Evolutionary conservation across 2,329 filamentous ascomycete species (phyloP), one percentile per base, ranked within the genome.

Genomic region (Waltergamsia citrina): DNA sequence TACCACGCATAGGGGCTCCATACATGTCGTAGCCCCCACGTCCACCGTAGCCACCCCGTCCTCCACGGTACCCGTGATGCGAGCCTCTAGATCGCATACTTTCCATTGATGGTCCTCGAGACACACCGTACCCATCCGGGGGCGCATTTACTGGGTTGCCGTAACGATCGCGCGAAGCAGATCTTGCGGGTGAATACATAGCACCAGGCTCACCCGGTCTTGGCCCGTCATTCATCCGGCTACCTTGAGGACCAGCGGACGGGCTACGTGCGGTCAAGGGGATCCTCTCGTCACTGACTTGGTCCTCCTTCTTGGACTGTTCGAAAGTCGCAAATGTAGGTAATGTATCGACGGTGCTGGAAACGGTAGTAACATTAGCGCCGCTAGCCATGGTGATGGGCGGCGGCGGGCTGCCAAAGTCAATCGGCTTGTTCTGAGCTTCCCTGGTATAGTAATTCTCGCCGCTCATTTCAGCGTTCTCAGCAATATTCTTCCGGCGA

Each of bases 391-490:
- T 59, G 7, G 77, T 71, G 34, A 78, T 59, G 15, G 74, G 75
- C 7, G 78, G 72, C 7, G 78, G 72, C 41, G 81, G 70, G 41
- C 67, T 60, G 12, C 18, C 20, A 27, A 32, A 23, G 4, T 59
- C 54, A 25, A 58, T 48, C 23, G 66, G 52, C 40, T 76, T 69
- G 32, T 64, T 60, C 40, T 74, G 68, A 24, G 64, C 69, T 56
- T 81, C 75, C 38, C 80, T 71, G 48, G 80, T 82, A 59, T 93
- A 95, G 54, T 82, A 95, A 51, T 88, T 92, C 49, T 92, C 79
- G 19, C 90, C 90, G 53, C 85, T 96, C 88, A 96, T 96, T 54
- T 96, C 88, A 7, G 88, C 85, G 53, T 96, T 94, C 56, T 93
- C 84, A 3, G 79, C 86, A 52, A 96, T 93, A 29, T 86, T 77